Percentiles rank a stretch among this genome's conserved stretches.
phyloP scores from a whole-genome alignment of 2,329 filamentous ascomycete genomes.

The Berkeleyomyces rouxiae region DNA sequence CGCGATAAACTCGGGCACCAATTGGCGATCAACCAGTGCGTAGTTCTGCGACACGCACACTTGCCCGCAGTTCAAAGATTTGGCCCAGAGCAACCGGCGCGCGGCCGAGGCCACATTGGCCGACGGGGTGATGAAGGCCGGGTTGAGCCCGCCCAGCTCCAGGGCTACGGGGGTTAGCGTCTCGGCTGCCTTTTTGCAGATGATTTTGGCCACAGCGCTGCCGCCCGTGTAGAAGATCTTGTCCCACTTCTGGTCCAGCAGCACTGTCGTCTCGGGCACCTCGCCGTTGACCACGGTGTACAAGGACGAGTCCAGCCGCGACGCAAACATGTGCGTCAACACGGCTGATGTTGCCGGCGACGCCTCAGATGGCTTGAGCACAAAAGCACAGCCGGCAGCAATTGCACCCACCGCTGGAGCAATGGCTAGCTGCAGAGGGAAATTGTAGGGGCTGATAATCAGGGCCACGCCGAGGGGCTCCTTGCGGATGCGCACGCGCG shows the following conservation, averaged over 20 bases:
- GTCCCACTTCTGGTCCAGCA: conserved; percentile 84
- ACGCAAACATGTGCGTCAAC: conserved; percentile 60
- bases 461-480: conserved; percentile 73
- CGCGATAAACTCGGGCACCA: conserved; percentile 54
- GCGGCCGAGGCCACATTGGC: conserved; percentile 69
- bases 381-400: conserved; percentile 72
- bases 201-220: conserved; percentile 62
- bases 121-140: conserved; percentile 75
- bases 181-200: conserved; percentile 77
- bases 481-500: conserved; percentile 64
- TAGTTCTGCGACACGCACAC: conserved; percentile 91
- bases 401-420: conserved; percentile 78
- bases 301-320: conserved; percentile 57
- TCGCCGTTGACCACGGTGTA: conserved; percentile 69
- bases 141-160: conserved; percentile 84
- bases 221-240: conserved; percentile 96
- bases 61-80: conserved; percentile 74
- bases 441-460: conserved; percentile 89
- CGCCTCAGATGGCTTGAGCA: conserved; percentile 82
- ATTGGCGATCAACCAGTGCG: conserved; percentile 60
- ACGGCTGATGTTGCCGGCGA: conserved; percentile 62
- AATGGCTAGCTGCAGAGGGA: conserved; percentile 67
- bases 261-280: conserved; percentile 59
- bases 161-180: conserved; percentile 75
- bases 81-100: conserved; percentile 73